phyloP scores from a whole-genome alignment of 768 basidiomycete genomes.

The Termitomyces sp. region DNA sequence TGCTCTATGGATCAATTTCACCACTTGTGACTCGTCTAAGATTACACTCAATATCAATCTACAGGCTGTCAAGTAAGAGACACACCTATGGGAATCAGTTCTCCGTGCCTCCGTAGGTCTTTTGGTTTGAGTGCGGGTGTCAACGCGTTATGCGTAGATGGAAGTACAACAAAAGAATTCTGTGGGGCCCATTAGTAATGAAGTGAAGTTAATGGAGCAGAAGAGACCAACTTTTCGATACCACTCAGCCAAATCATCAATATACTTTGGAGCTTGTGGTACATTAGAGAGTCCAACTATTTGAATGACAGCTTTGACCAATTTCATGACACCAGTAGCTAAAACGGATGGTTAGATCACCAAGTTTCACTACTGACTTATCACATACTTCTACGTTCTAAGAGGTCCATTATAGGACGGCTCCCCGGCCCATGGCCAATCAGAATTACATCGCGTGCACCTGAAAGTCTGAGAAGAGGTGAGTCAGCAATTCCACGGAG shows the following conservation, averaged over 20 bases:
- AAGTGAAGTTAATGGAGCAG: not conserved
- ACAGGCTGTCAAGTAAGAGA: not conserved
- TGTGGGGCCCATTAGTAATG: slow-evolving; percentile 22
- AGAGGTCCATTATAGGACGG: slow-evolving; percentile 64
- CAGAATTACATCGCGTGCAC: slow-evolving; percentile 66
- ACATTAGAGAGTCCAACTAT: slow-evolving; percentile 62
- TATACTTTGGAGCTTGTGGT: slow-evolving; percentile 48
- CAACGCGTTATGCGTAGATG: slow-evolving; percentile 52
- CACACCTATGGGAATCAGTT: slow-evolving; percentile 57
- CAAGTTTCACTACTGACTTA: not conserved
- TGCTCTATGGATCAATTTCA: slow-evolving; percentile 64
- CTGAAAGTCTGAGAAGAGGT: slow-evolving; percentile 50
- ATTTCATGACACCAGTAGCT: slow-evolving; percentile 50
- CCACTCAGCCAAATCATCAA: slow-evolving; percentile 60
- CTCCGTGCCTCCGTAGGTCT: slow-evolving; percentile 58
- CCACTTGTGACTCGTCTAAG: slow-evolving; percentile 65
- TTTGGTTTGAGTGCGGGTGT: slow-evolving; percentile 32
- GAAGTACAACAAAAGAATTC: slow-evolving; percentile 70
- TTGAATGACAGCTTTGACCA: slow-evolving; percentile 70
- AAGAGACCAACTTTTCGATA: slow-evolving; percentile 52
- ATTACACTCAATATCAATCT: not conserved
- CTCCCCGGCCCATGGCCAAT: slow-evolving; percentile 89
- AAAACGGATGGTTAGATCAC: not conserved
- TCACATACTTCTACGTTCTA: slow-evolving; percentile 61
- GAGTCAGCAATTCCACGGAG: not conserved